Evolutionary conservation across 2,329 filamentous ascomycete genomes (phyloP), one percentile per base, ranked within the genome.

Genomic region (Fusarium tuaranense): DNA sequence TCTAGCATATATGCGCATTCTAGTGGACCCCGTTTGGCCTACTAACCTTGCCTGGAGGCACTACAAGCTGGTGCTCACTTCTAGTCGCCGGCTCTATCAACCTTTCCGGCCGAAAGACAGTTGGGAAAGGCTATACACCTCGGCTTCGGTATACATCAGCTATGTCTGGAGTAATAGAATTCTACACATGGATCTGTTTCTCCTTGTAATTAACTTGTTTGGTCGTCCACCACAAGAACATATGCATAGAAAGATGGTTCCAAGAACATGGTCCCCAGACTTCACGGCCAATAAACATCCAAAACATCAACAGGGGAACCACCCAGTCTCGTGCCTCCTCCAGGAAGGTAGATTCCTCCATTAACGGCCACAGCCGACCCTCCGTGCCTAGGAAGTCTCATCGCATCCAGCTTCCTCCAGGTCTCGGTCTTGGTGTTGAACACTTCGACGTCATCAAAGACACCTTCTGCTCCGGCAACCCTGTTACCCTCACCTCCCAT

Each of bases 401-500:
- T 83, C 0, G 78, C 63, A 2, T 64, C 58, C 14, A 80, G 60
- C 20, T 61, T 58, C 9, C 60, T 60, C 82, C 82, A 83, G 2
- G 32, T 70, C n/a, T 83, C 71, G 1, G 67, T 76, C 20, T 22
- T 20, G 0, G 74, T 70, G 55, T 84, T 77, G 60, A 80, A 84
- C 0, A 53, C 74, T 46, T 84, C 78, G 10, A 77, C 77, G 22
- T 83, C 68, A 9, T 76, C 68, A 61, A 81, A 83, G 0, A 83
- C 73, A 0, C 79, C 81, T 0, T 69, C 53, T 0, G 69, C 58
- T 2, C 64, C 69, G 32, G 16, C 5, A 0, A 60, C 69, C 1
- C 58, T 25, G 61, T 84, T 82, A 0, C 82, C 84, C 55, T 85
- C 83, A 6, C 83, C 84, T 1, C 83, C 83, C 63, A 85, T 79